These are phyloP conservation scores for Stephania cephalantha DNA, from an alignment of 164 flowering plant species.

Conservation along the genomic window DNA sequence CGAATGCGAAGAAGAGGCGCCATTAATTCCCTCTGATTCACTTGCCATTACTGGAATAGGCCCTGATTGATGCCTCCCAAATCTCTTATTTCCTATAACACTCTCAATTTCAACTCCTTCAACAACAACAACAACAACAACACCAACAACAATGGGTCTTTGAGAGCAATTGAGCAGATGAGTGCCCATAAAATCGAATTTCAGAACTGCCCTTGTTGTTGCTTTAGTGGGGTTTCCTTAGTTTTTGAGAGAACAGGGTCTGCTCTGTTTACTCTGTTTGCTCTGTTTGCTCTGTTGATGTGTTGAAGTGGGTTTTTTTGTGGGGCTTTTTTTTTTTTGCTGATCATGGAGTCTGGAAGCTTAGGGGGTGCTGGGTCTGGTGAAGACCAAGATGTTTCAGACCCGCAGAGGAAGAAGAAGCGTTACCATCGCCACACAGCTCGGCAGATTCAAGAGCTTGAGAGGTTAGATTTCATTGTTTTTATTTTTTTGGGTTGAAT, in stretches of 20 bases:
- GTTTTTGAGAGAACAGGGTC: background rate
- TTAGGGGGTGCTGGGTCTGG: conserved; percentile 36
- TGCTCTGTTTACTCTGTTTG: too few relatives aligned
- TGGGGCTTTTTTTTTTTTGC: too few relatives aligned
- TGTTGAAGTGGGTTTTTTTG: too few relatives aligned
- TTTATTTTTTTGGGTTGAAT: too few relatives aligned
- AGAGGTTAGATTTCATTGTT: conserved; percentile 38
- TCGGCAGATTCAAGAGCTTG: conserved; percentile 74
- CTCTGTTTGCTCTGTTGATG: too few relatives aligned
- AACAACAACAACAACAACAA: background rate
- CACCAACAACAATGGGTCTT: too few relatives aligned
- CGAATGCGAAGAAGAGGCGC: background rate
- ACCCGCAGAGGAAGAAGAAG: conserved; percentile 53
- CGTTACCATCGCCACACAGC: conserved; percentile 79
- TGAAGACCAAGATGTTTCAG: conserved; percentile 44
- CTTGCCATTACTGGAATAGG: background rate
- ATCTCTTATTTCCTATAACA: conserved; percentile 11
- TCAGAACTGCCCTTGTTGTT: background rate
- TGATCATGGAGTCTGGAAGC: conserved; percentile 18
- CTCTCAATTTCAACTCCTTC: conserved; percentile 7
- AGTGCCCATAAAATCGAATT: background rate
- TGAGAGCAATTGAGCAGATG: too few relatives aligned
- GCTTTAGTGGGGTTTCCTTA: background rate
- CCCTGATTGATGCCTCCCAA: conserved; percentile 18
- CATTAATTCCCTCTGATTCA: background rate